Conservation (phyloP, 2,329 filamentous ascomycete species). For the Fonsecaea nubica region DNA sequence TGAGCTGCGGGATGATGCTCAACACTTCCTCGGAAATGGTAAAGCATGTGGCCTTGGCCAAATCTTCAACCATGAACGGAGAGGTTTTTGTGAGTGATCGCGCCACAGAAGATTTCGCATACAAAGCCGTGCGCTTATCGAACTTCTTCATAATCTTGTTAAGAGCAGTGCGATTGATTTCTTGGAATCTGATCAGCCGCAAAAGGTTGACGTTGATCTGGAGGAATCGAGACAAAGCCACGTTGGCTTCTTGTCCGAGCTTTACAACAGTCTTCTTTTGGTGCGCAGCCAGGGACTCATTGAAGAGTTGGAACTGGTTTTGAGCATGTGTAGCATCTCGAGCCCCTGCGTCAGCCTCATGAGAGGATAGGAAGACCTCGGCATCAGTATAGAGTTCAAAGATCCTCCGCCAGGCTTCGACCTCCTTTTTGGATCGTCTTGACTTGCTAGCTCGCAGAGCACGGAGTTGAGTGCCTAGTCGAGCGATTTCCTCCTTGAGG, state of each 20-base stretch:
- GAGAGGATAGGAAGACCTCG: constrained; percentile 80
- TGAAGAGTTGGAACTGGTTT: constrained; percentile 73
- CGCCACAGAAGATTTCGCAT: constrained; percentile 59
- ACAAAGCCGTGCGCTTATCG: constrained; percentile 80
- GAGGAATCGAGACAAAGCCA: constrained; percentile 72
- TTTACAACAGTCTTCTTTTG: constrained; percentile 66
- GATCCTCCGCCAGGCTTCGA: constrained; percentile 78
- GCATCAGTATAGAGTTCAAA: constrained; percentile 83
- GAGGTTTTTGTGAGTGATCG: constrained; percentile 29
- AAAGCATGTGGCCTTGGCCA: constrained; percentile 77
- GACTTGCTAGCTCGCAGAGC: constrained; percentile 67
- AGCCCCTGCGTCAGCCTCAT: constrained; percentile 72
- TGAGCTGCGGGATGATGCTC: constrained; percentile 76
- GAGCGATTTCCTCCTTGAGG: constrained; percentile 68
- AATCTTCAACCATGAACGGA: constrained; percentile 59
- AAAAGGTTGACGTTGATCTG: constrained; percentile 76
- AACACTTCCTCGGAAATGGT: constrained; percentile 76
- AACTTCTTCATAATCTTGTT: constrained; percentile 90
- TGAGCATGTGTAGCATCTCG: constrained; percentile 70
- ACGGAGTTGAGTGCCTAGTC: constrained; percentile 69
- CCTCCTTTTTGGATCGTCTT: constrained; percentile 66
- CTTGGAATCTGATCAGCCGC: constrained; percentile 81
- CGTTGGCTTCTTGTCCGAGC: constrained; percentile 69
- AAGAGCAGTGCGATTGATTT: constrained; percentile 79
- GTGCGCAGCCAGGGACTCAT: constrained; percentile 58